Percentiles rank a stretch among this genome's conserved stretches.
Evolutionary conservation across 2,329 filamentous ascomycete species (phyloP).

Genomic region (Zopfia rhizophila): DNA sequence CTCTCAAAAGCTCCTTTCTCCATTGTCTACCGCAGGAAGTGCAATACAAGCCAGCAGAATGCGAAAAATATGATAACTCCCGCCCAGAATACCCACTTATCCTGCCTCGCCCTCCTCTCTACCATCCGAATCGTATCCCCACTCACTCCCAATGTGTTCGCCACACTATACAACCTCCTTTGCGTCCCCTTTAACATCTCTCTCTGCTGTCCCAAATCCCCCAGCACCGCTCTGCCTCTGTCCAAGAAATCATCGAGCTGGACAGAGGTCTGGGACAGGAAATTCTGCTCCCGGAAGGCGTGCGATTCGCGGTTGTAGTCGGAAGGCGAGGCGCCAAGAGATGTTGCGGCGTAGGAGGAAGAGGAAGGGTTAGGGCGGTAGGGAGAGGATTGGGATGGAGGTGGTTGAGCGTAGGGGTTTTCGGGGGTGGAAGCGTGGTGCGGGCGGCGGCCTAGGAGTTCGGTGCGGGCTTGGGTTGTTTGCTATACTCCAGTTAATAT

Average conservation of each 20-base stretch:
- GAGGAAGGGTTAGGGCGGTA: conserved; percentile 56
- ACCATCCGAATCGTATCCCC: conserved; percentile 98
- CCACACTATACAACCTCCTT: conserved; percentile 87
- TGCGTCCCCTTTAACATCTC: conserved; percentile 97
- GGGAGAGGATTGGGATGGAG: conserved; percentile 42
- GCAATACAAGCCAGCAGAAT: conserved; percentile 92
- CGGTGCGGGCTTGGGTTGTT: conserved; percentile 75
- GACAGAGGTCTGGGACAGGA: conserved; percentile 82
- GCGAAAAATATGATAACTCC: conserved; percentile 87
- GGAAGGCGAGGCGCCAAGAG: conserved; percentile 57
- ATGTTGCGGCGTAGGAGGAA: conserved; percentile 33
- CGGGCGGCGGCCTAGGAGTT: conserved; percentile 85
- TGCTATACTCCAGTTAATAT: no score
- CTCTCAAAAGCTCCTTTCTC: no score
- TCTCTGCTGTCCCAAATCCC: conserved; percentile 86
- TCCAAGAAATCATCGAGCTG: conserved; percentile 96
- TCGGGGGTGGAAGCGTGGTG: conserved; percentile 84
- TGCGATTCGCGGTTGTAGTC: conserved; percentile 80
- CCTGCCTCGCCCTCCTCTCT: conserved; percentile 87
- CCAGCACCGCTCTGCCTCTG: conserved; percentile 86
- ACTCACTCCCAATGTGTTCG: conserved; percentile 91
- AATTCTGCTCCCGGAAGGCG: conserved; percentile 87
- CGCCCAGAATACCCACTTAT: conserved; percentile 97
- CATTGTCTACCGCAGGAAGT: conserved; percentile 81
- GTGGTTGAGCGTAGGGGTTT: conserved; percentile 79